Base-by-base conservation (phyloP, 192 early-diverging fungal genomes). In the Oehlia diaphana region DNA sequence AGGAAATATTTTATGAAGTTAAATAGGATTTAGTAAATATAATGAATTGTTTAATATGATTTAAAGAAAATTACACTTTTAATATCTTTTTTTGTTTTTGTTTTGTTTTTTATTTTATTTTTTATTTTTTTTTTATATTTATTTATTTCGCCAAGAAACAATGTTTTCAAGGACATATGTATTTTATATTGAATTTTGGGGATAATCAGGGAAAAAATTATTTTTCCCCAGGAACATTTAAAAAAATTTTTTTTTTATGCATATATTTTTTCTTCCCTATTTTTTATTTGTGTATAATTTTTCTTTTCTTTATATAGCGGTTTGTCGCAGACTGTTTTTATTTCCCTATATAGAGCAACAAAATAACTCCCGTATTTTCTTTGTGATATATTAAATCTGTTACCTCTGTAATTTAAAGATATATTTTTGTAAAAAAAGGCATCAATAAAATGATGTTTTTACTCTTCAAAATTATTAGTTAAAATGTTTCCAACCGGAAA, bases 401-500 rank as follows among this genome's bases (percentile, higher is more conserved):
- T 50, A 50, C 49, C 10, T 50, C 37, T 58, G 53, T 58, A 58
- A 58, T 58, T 58, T 58, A 58, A 58, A 19, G 31, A 14, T 19
- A 14, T 53, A 14, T 44, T 44, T 44, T 44, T 44, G 9, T 9
- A 44, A 31, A 44, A 44, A 44, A 44, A 44, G 9, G 7, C 9
- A 44, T 44, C 42, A 44, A 9, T 44, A 44, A 44, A 44, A 58
- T 58, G 53, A 58, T 58, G 53, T 58, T 44, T 44, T 44, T 9
- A 44, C 9, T 31, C 31, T 31, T 31, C 31, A 31, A 31, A 31
- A 31, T 53, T 12, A 47, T 72, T 72, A 72, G 16, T 8, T 21
- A n/a, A 75, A 75, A 63, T 63, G 62, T 12, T 39, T 61, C 74
- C 74, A 75, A 37, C 35, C 74, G 35, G 3, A n/a, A 75, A 63